Evolutionary conservation across 2,329 filamentous ascomycete species (phyloP), one percentile per base, ranked within the genome.

Genomic region (Pestalotiopsis sp.): DNA sequence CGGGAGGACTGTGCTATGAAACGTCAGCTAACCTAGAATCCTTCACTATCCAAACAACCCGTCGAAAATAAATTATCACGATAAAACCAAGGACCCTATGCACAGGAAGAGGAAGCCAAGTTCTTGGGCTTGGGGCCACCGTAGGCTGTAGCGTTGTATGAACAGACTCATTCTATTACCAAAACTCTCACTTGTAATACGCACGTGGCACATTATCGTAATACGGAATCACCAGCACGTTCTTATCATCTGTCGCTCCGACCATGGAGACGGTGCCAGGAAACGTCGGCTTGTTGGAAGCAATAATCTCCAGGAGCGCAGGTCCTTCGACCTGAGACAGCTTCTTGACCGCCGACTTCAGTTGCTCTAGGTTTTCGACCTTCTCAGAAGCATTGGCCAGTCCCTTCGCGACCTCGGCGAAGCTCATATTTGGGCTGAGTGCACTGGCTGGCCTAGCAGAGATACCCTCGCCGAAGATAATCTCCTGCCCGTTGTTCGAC

Each of bases 191-290:
- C 58, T 61, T 61, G 35, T 61, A 61, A 61, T 61, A 61, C 20
- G 58, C 22, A 17, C 58, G 22, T 26, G 81, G 81, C 26, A 84
- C 73, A 70, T 84, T 84, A 66, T 84, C 81, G 71, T 84, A 83
- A 69, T 84, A 84, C 3, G 82, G 82, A 65, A 84, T 81, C 30
- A 84, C 81, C 68, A 84, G 81, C 40, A 80, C 77, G 69, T 82
- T 75, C 59, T 76, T 75, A 72, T 82, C 79, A 13, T 79, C 75
- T 3, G 80, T 81, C 68, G 75, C 73, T 2, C 79, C 79, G n/a
- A 83, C 79, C 82, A 84, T 84, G 0, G 73, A 72, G 68, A 74
- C 74, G 7, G 79, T 81, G 38, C 69, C 73, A 17, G 76, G 75
- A 20, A 78, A 80, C 24, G 76, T 73, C 0, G 79, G 80, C 58